phyloP scores from a whole-genome alignment of 768 basidiomycete genomes.

The Pulveroboletus sp. region DNA sequence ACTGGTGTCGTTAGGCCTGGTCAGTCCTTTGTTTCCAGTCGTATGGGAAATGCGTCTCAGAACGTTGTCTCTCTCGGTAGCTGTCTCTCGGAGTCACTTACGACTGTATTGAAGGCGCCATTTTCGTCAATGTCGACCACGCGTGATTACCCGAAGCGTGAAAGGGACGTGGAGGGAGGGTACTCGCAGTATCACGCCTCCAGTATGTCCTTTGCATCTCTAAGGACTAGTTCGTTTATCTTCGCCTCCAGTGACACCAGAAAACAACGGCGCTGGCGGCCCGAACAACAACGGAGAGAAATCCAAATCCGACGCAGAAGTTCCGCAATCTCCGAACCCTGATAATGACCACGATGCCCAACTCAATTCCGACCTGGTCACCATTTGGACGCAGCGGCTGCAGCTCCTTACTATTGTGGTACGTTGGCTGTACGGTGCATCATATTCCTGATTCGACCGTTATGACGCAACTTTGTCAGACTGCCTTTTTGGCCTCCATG shows the following conservation, averaged over 20 bases:
- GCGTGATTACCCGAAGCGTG: not conserved
- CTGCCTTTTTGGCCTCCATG: slow-evolving; percentile 27
- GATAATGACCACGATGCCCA: slow-evolving; percentile 8
- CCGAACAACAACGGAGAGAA: slow-evolving; percentile 4
- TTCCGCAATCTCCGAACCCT: not conserved
- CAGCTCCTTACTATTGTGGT: slow-evolving; percentile 30
- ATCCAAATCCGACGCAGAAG: not conserved
- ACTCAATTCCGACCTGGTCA: slow-evolving; percentile 18
- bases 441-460: not conserved
- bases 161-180: not conserved
- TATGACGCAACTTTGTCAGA: slow-evolving; percentile 10
- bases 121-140: not conserved
- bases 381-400: slow-evolving; percentile 24
- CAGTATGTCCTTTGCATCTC: slow-evolving; percentile 13
- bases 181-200: slow-evolving; percentile 5
- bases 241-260: not conserved
- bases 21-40: slow-evolving; percentile 7
- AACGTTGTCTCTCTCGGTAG: not conserved
- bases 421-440: slow-evolving; percentile 1
- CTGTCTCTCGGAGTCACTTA: slow-evolving; percentile 2
- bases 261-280: slow-evolving; percentile 6
- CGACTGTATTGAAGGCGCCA: not conserved
- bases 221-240: not conserved
- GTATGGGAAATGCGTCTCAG: not conserved
- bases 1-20: not conserved